These are phyloP conservation scores for Pyrenula massariospora DNA, from an alignment of 495 filamentous ascomycete genomes.

Conservation along the genomic window DNA sequence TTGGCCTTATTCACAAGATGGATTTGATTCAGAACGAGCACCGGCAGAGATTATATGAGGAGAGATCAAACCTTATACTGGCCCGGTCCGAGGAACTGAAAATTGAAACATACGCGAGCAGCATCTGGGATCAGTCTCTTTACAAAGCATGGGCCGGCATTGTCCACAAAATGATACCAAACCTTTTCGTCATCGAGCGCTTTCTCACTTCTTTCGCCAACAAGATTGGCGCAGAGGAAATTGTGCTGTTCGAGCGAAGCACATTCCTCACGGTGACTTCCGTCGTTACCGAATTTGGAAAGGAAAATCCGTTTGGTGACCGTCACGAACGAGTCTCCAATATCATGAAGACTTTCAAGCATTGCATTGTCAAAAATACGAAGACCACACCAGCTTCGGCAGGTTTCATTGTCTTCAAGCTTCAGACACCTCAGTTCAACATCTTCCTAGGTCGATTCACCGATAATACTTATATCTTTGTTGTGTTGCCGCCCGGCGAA, in stretches of 20 bases:
- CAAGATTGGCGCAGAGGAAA: constrained; percentile 81
- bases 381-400: constrained; percentile 38
- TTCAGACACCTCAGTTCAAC: constrained; percentile 65
- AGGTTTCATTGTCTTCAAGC: constrained; percentile 53
- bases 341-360: constrained; percentile 96
- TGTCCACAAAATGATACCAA: constrained; percentile 91
- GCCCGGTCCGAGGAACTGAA: constrained; percentile 61
- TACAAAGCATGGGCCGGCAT: constrained; percentile 97
- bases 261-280: constrained; percentile 89
- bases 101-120: constrained; percentile 73
- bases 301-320: constrained; percentile 75
- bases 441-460: constrained; percentile 89
- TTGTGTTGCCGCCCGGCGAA: constrained; percentile 79
- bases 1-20: constrained; percentile 96
- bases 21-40: constrained; percentile 79
- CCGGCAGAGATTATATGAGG: constrained; percentile 69
- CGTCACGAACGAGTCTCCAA: constrained; percentile 90
- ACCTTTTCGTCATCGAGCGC: constrained; percentile 76
- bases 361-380: constrained; percentile 52
- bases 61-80: constrained; percentile 60
- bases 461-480: constrained; percentile 90
- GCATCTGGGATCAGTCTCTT: constrained; percentile 97
- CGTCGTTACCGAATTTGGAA: constrained; percentile 54
- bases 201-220: constrained; percentile 68
- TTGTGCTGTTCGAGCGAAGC: constrained; percentile 89